These are phyloP conservation scores for Pugionium dolabratum DNA, from an alignment of 345 rosid genomes.

Conservation along the genomic window DNA sequence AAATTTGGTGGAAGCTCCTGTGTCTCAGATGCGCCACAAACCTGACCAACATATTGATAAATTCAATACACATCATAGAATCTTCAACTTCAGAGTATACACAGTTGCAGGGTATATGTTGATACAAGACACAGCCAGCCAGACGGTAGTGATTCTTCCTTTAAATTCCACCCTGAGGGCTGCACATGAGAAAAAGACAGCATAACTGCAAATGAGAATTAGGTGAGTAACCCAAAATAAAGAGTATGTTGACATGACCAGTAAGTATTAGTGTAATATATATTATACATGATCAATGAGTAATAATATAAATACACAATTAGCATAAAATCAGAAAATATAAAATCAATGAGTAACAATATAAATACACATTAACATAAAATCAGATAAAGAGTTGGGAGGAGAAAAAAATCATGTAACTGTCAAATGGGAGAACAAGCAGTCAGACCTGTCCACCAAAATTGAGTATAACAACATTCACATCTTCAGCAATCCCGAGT, in stretches of 20 bases:
- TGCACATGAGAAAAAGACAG: slow-evolving; percentile 43
- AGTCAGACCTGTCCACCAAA: slow-evolving; percentile 93
- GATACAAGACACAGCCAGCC: slow-evolving; percentile 97
- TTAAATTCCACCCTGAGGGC: slow-evolving; percentile 98
- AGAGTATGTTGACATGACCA: background rate
- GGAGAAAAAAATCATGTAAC: slow-evolving; percentile 3
- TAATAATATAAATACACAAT: too few relatives aligned
- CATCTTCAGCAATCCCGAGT: slow-evolving; percentile 77
- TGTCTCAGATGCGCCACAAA: slow-evolving; percentile 92
- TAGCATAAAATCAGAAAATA: too few relatives aligned
- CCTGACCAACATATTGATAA: slow-evolving; percentile 50
- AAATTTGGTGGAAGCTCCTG: slow-evolving; percentile 90
- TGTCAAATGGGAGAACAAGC: slow-evolving; percentile 9
- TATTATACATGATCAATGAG: slow-evolving; percentile 9
- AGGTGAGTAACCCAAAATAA: background rate
- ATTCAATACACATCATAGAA: slow-evolving; percentile 25
- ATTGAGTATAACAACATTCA: slow-evolving; percentile 87
- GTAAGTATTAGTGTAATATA: background rate
- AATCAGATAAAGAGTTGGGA: background rate
- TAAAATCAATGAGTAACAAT: slow-evolving; percentile 1
- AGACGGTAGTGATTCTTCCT: slow-evolving; percentile 76
- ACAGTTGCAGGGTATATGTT: slow-evolving; percentile 4
- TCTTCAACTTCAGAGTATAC: slow-evolving; percentile 20
- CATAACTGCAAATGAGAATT: slow-evolving; percentile 18
- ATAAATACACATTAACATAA: background rate